phyloP scores from a whole-genome alignment of 1,284 basidiomycete genomes.

The Veloboletus limbatus region DNA sequence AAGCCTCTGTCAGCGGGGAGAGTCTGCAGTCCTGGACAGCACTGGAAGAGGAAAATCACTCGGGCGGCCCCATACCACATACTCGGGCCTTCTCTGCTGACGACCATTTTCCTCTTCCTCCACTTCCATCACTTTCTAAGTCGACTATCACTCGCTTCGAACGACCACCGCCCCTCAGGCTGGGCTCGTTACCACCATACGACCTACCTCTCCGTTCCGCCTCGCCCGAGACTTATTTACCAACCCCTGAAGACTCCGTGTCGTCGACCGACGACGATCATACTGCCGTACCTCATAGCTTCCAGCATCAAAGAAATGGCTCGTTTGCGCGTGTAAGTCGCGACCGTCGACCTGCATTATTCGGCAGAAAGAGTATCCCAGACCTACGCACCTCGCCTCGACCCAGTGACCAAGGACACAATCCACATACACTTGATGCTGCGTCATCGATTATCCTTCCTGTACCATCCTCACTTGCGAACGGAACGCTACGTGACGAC shows the following conservation, averaged over 20 bases:
- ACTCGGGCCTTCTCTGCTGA: constrained; percentile 63
- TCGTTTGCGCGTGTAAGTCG: constrained; percentile 49
- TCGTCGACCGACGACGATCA: constrained; percentile 39
- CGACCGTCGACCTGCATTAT: constrained; percentile 40
- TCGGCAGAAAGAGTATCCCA: constrained; percentile 82
- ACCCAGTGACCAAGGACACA: constrained; percentile 35
- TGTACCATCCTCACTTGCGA: constrained; percentile 17
- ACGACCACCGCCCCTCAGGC: constrained; percentile 50
- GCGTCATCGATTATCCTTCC: constrained; percentile 8
- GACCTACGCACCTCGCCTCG: constrained; percentile 66
- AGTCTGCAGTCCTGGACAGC: constrained; percentile 42
- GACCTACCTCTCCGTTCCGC: constrained; percentile 47
- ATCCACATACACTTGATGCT: constrained; percentile 25
- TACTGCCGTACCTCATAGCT: constrained; percentile 25
- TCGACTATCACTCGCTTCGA: constrained; percentile 29
- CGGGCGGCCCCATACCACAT: constrained; percentile 47
- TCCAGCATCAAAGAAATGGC: constrained; percentile 55
- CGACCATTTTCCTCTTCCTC: constrained; percentile 48
- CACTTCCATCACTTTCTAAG: constrained; percentile 34
- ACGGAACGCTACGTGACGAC: constrained; percentile 34
- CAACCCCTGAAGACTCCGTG: constrained; percentile 56
- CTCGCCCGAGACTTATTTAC: constrained; percentile 57
- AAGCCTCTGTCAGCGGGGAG: constrained; percentile 35
- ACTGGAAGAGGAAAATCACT: constrained; percentile 38
- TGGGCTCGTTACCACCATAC: constrained; percentile 45